Conservation (phyloP, 208 protist species). For the Acanthamoeba triangularis region DNA sequence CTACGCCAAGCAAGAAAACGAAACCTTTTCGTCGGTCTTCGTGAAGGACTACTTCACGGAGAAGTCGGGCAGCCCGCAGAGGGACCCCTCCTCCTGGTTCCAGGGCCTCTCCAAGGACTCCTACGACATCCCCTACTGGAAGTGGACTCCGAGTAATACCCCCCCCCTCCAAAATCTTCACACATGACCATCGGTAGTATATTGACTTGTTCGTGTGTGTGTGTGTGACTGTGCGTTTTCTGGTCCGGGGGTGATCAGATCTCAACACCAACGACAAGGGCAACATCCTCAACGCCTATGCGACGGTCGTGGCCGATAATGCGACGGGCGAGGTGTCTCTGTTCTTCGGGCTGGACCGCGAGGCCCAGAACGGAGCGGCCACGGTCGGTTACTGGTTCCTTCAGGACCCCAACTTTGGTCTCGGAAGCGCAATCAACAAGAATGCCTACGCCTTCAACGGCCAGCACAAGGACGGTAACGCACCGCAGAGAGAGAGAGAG, state of each 20-base stretch:
- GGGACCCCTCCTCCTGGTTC: conserved; percentile 3
- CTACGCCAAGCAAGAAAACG: neutral
- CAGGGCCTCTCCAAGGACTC: conserved; percentile 7
- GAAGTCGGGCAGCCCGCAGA: neutral
- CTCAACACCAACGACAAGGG: conserved; percentile 36
- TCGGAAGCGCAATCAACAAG: neutral
- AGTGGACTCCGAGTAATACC: neutral
- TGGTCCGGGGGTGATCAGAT: neutral
- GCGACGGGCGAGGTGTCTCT: neutral
- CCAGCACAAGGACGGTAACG: conserved; percentile 10
- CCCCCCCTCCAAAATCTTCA: no score
- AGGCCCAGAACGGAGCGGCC: neutral
- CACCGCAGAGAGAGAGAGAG: no score
- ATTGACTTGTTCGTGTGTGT: neutral
- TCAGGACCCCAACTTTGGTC: neutral
- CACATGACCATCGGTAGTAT: no score
- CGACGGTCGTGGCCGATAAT: neutral
- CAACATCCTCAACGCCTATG: conserved; percentile 45
- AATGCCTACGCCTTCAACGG: conserved; percentile 25
- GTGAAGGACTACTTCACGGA: neutral
- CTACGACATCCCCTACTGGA: neutral
- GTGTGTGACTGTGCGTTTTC: neutral
- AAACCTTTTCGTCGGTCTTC: neutral
- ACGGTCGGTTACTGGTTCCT: conserved; percentile 20
- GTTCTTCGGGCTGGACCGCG: conserved; percentile 7